Evolutionary conservation across 306 rosid species (phyloP).

Genomic region (Luffa aegyptiaca): DNA sequence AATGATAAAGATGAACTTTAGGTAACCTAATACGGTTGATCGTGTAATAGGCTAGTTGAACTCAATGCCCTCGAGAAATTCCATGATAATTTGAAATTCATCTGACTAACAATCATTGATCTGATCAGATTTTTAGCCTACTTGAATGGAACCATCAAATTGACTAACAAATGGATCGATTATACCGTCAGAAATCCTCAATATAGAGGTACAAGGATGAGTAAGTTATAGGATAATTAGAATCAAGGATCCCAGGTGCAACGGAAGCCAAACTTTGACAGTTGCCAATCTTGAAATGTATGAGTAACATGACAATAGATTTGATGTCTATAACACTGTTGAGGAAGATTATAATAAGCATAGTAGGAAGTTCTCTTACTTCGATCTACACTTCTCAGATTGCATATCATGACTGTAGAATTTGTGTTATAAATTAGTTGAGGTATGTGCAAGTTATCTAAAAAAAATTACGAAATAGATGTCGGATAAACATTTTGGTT

Average conservation of each 20-base stretch:
- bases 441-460: too few species aligned
- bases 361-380: not conserved
- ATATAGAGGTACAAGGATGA: not conserved
- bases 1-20: not conserved
- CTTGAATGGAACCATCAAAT: not conserved
- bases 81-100: not conserved
- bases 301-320: not conserved
- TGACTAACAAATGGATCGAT: not conserved
- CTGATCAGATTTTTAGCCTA: not conserved
- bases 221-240: not conserved
- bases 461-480: too few species aligned
- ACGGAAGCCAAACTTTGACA: not conserved
- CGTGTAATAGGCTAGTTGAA: not conserved
- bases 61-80: not conserved
- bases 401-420: not conserved
- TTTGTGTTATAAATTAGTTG: not conserved
- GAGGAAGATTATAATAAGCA: not conserved
- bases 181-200: not conserved
- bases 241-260: not conserved
- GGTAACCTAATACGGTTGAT: not conserved
- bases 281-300: not conserved
- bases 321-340: not conserved
- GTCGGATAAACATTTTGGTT: too few species aligned
- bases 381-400: not conserved
- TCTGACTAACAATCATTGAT: not conserved